These are phyloP conservation scores for Marchantia polymorpha DNA, from an alignment of 225 moss, liverwort and hornwort genomes.

Conservation along the genomic window DNA sequence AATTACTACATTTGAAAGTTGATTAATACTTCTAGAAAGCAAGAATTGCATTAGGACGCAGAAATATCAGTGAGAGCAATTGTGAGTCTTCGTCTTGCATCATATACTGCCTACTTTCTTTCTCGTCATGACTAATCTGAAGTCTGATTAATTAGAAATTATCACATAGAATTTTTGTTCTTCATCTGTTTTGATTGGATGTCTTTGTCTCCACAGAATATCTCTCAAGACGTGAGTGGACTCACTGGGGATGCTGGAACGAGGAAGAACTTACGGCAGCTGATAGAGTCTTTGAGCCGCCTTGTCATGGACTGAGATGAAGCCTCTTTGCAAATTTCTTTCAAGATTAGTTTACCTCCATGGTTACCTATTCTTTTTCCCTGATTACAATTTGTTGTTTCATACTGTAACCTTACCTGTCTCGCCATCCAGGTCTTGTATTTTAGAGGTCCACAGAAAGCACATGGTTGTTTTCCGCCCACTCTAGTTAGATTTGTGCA, in stretches of 20 bases:
- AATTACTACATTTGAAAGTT: no score
- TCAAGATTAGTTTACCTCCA: background rate
- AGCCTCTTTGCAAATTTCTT: background rate
- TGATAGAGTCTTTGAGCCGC: conserved; percentile 93
- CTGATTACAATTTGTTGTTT: background rate
- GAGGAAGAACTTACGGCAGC: conserved; percentile 77
- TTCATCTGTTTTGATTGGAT: background rate
- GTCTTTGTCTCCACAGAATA: conserved; percentile 58
- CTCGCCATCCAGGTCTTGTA: background rate
- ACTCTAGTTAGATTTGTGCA: background rate
- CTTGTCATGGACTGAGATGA: conserved; percentile 72
- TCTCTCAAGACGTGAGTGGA: conserved; percentile 92
- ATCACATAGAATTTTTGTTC: background rate
- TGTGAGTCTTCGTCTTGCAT: background rate
- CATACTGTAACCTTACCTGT: conserved; percentile 7
- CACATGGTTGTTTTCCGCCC: background rate
- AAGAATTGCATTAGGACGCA: no score
- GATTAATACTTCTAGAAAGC: no score
- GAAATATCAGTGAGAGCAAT: no score
- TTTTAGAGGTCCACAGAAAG: background rate
- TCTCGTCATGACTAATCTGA: background rate
- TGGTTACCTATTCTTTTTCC: background rate
- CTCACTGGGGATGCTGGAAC: conserved; percentile 88
- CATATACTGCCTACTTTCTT: background rate
- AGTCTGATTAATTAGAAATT: background rate